Percentiles rank a stretch among this genome's conserved stretches.
Conservation (phyloP, 73 alveolate species). For the Symbiodinium natans region DNA sequence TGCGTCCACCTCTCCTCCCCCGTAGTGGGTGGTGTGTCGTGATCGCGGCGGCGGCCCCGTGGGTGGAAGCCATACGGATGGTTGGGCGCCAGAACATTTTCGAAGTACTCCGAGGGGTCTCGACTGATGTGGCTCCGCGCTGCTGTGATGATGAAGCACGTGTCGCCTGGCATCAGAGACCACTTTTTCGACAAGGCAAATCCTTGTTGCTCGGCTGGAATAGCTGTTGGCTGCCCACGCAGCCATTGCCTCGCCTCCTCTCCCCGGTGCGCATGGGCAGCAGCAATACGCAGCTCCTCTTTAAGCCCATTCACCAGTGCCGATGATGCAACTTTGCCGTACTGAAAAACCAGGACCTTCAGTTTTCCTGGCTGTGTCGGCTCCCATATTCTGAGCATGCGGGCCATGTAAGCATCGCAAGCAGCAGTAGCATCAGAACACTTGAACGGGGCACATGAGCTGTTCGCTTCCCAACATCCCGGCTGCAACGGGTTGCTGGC, state of each 20-base stretch:
- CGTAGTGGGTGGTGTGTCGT: background rate
- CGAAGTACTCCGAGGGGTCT: background rate
- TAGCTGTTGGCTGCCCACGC: background rate
- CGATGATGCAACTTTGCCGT: background rate
- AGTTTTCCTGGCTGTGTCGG: background rate
- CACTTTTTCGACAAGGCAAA: background rate
- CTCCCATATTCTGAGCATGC: background rate
- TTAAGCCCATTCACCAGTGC: background rate
- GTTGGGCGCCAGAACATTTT: background rate
- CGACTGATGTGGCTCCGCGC: background rate
- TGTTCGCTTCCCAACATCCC: background rate
- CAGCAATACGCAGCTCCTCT: background rate
- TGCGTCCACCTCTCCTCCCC: background rate
- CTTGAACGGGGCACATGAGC: background rate
- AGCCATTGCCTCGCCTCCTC: background rate
- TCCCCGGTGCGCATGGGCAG: background rate
- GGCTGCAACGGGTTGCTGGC: constrained; percentile 4
- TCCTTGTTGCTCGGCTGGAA: background rate
- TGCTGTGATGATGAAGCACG: background rate
- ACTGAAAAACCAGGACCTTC: background rate
- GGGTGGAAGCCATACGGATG: background rate
- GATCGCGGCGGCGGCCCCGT: background rate
- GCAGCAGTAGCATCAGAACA: background rate
- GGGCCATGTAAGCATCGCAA: background rate
- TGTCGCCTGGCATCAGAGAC: background rate